These are phyloP conservation scores for Diutina rugosa DNA, from an alignment of 1,139 yeast species.

Conservation along the genomic window DNA sequence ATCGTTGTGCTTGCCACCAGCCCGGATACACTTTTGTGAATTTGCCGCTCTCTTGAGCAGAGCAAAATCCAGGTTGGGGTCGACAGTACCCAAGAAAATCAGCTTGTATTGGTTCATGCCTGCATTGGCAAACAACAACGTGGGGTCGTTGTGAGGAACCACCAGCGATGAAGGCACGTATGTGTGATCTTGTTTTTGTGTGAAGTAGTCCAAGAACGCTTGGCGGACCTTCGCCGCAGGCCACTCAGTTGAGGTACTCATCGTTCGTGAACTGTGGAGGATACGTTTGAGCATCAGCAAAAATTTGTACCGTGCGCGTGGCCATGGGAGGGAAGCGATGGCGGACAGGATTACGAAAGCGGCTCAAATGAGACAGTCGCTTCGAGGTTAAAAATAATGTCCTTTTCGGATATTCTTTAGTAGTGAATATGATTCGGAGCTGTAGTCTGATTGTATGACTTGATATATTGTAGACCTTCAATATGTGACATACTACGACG, in stretches of 20 bases:
- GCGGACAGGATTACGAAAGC: background rate
- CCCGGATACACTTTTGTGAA: conserved; percentile 97
- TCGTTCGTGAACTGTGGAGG: background rate
- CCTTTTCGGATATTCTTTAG: too few relatives aligned
- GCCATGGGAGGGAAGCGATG: background rate
- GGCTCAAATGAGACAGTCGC: too few relatives aligned
- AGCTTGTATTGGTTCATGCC: conserved; percentile 99
- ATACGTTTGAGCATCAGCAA: background rate
- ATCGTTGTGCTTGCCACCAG: conserved; percentile 99
- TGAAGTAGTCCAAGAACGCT: conserved; percentile 76
- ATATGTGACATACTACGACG: too few relatives aligned
- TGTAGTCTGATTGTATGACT: too few relatives aligned
- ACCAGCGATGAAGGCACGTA: conserved; percentile 90
- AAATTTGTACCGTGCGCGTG: background rate
- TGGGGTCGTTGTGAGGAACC: conserved; percentile 95
- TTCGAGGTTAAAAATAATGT: too few relatives aligned
- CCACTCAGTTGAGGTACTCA: conserved; percentile 21
- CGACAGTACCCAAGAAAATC: conserved; percentile 91
- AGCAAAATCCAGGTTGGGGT: conserved; percentile 82
- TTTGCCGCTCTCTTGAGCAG: conserved; percentile 79
- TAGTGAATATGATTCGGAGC: too few relatives aligned
- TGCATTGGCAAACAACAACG: conserved; percentile 89
- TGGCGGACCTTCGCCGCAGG: conserved; percentile 68
- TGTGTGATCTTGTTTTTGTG: conserved; percentile 48
- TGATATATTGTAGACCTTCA: too few relatives aligned